Evolutionary conservation across 208 protist genomes (phyloP).

Genomic region (Leishmania martiniquensis): DNA sequence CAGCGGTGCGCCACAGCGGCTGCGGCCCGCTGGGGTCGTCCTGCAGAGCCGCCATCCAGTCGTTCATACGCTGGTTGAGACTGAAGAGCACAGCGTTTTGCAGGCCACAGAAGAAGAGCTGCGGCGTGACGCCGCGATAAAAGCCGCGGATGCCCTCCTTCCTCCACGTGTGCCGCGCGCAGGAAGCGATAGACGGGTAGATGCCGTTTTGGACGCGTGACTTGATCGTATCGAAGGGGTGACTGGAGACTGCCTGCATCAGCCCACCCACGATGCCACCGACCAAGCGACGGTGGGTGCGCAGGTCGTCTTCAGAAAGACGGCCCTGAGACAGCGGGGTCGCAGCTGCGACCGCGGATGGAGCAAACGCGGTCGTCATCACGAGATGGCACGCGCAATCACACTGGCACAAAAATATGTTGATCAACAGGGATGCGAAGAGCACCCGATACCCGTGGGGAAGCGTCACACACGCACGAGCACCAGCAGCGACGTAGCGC

Average conservation of each 20-base stretch:
- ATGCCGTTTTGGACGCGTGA: conserved; percentile 67
- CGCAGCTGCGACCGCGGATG: no score
- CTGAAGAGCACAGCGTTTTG: conserved; percentile 80
- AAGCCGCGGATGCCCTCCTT: conserved; percentile 65
- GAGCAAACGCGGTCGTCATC: not conserved
- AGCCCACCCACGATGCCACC: conserved; percentile 68
- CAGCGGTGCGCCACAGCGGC: conserved; percentile 62
- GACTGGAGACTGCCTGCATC: conserved; percentile 62
- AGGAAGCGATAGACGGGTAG: conserved; percentile 50
- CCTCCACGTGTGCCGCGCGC: conserved; percentile 42
- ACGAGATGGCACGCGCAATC: not conserved
- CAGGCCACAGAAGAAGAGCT: conserved; percentile 54
- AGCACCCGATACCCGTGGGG: not conserved
- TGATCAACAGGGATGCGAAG: no score
- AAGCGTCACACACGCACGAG: not conserved
- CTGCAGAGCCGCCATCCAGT: conserved; percentile 43
- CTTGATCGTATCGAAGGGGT: conserved; percentile 82
- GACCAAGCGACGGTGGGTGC: conserved; percentile 47
- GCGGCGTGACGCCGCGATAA: conserved; percentile 64
- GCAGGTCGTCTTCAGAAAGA: conserved; percentile 29
- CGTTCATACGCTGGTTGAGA: conserved; percentile 65
- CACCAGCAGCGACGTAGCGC: not conserved
- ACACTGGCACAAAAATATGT: not conserved
- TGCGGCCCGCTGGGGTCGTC: conserved; percentile 28
- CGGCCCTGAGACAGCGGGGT: not conserved